Evolutionary conservation across 345 rosid genomes (phyloP), one percentile per base, ranked within the genome.

Genomic region (Isatis tinctoria): DNA sequence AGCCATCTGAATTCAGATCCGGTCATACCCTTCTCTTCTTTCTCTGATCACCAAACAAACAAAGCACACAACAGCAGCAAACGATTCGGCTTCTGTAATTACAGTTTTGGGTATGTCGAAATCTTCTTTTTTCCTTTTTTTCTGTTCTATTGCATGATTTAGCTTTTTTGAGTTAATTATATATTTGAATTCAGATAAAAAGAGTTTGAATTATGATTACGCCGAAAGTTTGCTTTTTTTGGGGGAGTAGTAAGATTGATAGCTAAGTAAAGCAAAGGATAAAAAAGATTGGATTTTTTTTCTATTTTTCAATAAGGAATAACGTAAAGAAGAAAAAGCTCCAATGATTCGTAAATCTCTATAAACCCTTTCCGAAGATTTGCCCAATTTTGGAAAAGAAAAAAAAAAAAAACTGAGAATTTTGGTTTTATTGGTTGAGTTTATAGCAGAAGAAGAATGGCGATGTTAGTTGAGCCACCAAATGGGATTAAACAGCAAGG

Each of bases 391-490:
- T 2, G 26, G 1, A 30, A 8, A 47, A 14, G 4, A 53, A 53
- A n/a, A n/a, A n/a, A n/a, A n/a, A n/a, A n/a, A n/a, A n/a, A n/a
- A 27, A 13, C 10, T 53, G 32, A 61, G 17, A 24, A 8, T 41
- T 61, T 53, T 18, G 0, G 6, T 10, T 52, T 63, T 62, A 2
- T 14, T 6, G 16, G 2, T 36, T 39, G 56, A 33, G 65, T 44
- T 71, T 62, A 40, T 58, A 82, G 66, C 5, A 32, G 33, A 36
- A 75, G 67, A 58, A 57, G 67, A 28, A 91, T 93, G 98, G 97
- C 96, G 39, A 87, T 86, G 43, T 81, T 84, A n/a, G 92, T 89
- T 58, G 92, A 89, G 73, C 92, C 98, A 18, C 98, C 97, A 10
- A 84, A 88, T 73, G 98, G 97, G 56, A 74, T 85, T 11, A 63